These are phyloP conservation scores for Erigeron canadensis DNA, from an alignment of 129 eudicot species.

Conservation along the genomic window DNA sequence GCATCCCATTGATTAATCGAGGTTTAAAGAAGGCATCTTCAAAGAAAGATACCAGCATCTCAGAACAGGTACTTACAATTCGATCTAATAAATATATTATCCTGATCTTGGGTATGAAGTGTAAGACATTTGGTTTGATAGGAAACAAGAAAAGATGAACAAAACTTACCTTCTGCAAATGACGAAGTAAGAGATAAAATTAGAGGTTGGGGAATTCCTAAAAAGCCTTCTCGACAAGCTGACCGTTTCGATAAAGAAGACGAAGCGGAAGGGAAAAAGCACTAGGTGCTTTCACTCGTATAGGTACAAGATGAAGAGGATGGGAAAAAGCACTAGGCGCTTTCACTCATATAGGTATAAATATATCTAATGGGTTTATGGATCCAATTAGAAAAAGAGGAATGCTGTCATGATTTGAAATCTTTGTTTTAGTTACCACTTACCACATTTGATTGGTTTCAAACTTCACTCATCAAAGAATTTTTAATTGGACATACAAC, in stretches of 20 bases:
- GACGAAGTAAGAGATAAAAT: constrained; percentile 47
- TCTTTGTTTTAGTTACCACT: background rate
- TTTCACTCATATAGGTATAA: background rate
- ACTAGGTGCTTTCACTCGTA: constrained; percentile 36
- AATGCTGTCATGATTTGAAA: background rate
- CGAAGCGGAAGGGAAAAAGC: constrained; percentile 33
- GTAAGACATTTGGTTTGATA: constrained; percentile 13
- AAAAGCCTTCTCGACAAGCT: constrained; percentile 37
- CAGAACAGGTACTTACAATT: constrained; percentile 36
- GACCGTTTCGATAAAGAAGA: constrained; percentile 46
- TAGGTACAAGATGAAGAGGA: no score
- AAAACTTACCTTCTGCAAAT: constrained; percentile 47
- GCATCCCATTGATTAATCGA: constrained; percentile 48
- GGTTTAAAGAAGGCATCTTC: constrained; percentile 30
- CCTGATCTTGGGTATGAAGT: constrained; percentile 2
- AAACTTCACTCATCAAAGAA: background rate
- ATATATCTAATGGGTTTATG: background rate
- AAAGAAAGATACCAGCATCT: constrained; percentile 39
- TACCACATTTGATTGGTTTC: constrained; percentile 12
- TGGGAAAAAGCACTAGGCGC: background rate
- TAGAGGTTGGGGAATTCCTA: constrained; percentile 53
- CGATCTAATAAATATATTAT: background rate
- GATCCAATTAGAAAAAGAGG: background rate
- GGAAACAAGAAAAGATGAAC: constrained; percentile 43
- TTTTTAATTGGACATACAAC: constrained; percentile 18